Percentiles rank a stretch among this genome's conserved stretches.
Evolutionary conservation across 176 grass and related monocot genomes (phyloP).

Genomic region (Aegilops bicornis): DNA sequence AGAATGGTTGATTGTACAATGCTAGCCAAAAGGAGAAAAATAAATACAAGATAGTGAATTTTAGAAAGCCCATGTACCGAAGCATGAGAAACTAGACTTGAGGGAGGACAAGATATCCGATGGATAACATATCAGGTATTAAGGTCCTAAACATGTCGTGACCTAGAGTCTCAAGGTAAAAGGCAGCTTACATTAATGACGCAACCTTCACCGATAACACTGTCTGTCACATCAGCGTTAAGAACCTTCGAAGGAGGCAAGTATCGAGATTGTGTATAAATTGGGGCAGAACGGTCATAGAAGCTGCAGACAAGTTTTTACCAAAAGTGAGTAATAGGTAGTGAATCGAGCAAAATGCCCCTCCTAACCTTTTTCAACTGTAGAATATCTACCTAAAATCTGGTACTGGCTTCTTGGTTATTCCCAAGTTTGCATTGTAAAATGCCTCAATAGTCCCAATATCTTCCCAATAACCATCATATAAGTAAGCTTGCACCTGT

Average conservation of each 20-base stretch:
- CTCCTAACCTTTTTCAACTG: neutral
- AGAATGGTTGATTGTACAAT: constrained; percentile 89
- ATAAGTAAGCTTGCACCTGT: constrained; percentile 94
- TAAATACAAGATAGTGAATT: neutral
- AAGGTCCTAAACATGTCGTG: neutral
- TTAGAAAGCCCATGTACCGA: constrained; percentile 9
- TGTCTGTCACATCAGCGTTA: constrained; percentile 82
- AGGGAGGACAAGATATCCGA: constrained; percentile 3
- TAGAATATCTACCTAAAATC: constrained; percentile 78
- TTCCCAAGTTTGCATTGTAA: constrained; percentile 91
- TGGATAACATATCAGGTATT: neutral
- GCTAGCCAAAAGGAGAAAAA: constrained; percentile 38
- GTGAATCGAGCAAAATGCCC: constrained; percentile 14
- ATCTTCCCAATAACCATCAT: constrained; percentile 99
- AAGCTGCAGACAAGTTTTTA: constrained; percentile 54
- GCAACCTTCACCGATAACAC: constrained; percentile 97
- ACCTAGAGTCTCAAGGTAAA: constrained; percentile 1
- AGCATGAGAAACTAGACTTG: neutral
- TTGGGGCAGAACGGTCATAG: constrained; percentile 87
- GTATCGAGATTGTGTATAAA: constrained; percentile 90
- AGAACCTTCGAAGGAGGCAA: constrained; percentile 97
- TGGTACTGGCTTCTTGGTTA: constrained; percentile 89
- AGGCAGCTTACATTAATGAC: constrained; percentile 82
- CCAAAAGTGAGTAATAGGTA: constrained; percentile 11
- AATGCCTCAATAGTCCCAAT: constrained; percentile 91